phyloP scores from a whole-genome alignment of 306 rosid genomes.

The Spatholobus suberectus region DNA sequence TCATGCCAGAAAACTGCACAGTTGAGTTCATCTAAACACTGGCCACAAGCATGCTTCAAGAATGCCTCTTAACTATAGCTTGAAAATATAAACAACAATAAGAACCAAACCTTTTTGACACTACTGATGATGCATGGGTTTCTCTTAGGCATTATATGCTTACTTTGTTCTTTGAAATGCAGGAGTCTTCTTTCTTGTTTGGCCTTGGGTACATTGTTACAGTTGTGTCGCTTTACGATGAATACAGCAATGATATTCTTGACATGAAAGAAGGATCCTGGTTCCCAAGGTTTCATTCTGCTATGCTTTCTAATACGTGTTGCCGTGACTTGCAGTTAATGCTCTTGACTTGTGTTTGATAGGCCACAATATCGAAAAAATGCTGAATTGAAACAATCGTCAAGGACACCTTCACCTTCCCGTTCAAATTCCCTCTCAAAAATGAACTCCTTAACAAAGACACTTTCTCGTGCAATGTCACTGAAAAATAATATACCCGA shows the following conservation, averaged over 20 bases:
- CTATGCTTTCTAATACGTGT: constrained; percentile 9
- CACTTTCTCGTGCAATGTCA: constrained; percentile 57
- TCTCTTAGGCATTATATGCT: constrained; percentile 10
- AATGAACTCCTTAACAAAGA: constrained; percentile 47
- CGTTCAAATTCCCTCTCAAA: constrained; percentile 55
- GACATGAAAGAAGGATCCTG: constrained; percentile 89
- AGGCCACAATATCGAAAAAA: constrained; percentile 67
- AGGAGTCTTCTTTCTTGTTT: constrained; percentile 79
- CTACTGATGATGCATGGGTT: background rate
- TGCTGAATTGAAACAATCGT: background rate
- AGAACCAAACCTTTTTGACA: background rate
- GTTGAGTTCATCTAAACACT: background rate
- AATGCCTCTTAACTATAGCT: background rate
- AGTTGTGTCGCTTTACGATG: constrained; percentile 80
- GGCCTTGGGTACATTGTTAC: constrained; percentile 79
- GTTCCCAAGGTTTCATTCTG: constrained; percentile 82
- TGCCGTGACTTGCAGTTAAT: constrained; percentile 5
- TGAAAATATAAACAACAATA: background rate
- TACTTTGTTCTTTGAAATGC: constrained; percentile 44
- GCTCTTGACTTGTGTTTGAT: constrained; percentile 2
- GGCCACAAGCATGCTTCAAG: background rate
- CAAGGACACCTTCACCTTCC: constrained; percentile 38
- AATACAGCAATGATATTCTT: constrained; percentile 86
- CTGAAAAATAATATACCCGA: constrained; percentile 60
- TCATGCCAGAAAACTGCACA: background rate